phyloP scores from a whole-genome alignment of 2,329 filamentous ascomycete genomes.

The Elsinoe fawcettii region DNA sequence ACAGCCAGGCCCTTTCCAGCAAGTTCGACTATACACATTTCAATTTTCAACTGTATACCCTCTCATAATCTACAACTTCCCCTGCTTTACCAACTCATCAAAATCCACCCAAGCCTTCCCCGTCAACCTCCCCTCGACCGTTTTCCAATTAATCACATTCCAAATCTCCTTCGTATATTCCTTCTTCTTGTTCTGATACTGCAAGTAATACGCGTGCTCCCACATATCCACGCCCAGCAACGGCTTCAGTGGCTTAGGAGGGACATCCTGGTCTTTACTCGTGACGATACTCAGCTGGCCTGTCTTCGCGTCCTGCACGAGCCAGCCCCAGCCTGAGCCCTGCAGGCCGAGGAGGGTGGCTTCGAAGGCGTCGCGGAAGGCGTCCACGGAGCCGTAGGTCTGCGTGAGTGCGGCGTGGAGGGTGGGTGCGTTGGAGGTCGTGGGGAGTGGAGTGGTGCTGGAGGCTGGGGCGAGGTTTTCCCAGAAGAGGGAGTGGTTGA shows the following conservation, averaged over 20 bases:
- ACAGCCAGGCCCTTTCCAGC: too few relatives aligned
- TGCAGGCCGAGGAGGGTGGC: conserved; percentile 62
- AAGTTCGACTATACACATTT: not conserved
- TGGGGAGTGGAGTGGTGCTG: conserved; percentile 49
- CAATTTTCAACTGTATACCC: not conserved
- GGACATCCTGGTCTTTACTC: conserved; percentile 80
- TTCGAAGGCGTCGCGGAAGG: conserved; percentile 59
- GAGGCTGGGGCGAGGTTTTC: conserved; percentile 58
- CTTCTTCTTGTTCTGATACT: conserved; percentile 70
- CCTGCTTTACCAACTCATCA: conserved; percentile 1
- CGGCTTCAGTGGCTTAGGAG: conserved; percentile 57
- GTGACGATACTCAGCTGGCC: conserved; percentile 63
- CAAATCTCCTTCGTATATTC: conserved; percentile 70
- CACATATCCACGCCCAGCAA: conserved; percentile 81
- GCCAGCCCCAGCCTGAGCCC: conserved; percentile 84
- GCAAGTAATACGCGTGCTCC: conserved; percentile 89
- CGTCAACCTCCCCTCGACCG: conserved; percentile 55
- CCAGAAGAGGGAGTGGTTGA: conserved; percentile 93
- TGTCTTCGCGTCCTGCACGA: conserved; percentile 56
- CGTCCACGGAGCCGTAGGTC: conserved; percentile 61
- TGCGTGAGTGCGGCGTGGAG: conserved; percentile 54
- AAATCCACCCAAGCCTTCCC: not conserved
- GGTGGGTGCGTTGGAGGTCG: conserved; percentile 43
- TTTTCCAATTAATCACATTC: conserved; percentile 73
- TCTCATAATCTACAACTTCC: not conserved